Percentiles rank a stretch among this genome's conserved stretches.
phyloP scores from a whole-genome alignment of 2,329 filamentous ascomycete genomes.

The Ophiostoma quercus region DNA sequence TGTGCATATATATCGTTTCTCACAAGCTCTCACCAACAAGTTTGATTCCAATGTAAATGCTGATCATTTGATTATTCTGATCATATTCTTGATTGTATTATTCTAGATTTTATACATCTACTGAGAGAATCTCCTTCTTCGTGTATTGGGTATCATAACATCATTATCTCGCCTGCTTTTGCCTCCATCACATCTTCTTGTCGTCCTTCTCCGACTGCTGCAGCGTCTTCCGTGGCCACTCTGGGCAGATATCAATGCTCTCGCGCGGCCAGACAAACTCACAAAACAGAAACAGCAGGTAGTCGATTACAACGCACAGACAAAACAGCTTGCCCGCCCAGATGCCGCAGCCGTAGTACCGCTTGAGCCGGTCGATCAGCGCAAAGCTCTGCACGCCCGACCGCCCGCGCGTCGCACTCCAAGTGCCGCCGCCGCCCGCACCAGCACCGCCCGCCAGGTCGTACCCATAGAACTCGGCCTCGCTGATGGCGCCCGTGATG shows the following conservation, averaged over 20 bases:
- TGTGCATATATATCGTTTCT: not conserved
- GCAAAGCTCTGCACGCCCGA: conserved; percentile 77
- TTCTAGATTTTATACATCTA: not conserved
- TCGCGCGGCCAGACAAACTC: conserved; percentile 82
- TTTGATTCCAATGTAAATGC: not conserved
- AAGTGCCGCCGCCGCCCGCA: conserved; percentile 34
- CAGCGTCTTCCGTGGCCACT: conserved; percentile 76
- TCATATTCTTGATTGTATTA: not conserved
- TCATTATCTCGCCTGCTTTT: not conserved
- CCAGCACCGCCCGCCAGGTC: conserved; percentile 44
- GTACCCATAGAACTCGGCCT: conserved; percentile 83
- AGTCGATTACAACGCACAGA: conserved; percentile 89
- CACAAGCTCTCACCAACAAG: not conserved
- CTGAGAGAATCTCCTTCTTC: not conserved
- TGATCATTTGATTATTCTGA: not conserved
- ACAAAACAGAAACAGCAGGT: conserved; percentile 79
- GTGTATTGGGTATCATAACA: conserved; percentile 20
- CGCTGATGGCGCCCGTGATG: conserved; percentile 77
- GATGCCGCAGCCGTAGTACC: conserved; percentile 96
- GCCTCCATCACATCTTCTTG: not conserved
- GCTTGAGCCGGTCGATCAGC: conserved; percentile 87
- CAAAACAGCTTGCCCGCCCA: conserved; percentile 99
- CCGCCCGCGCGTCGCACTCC: conserved; percentile 65
- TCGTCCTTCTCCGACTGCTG: conserved; percentile 16
- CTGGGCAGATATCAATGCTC: conserved; percentile 79